A percentile compares a stretch with the other conserved stretches of the same genome.
phyloP scores from a whole-genome alignment of 179 eudicot genomes.

The Corrigiola litoralis region DNA sequence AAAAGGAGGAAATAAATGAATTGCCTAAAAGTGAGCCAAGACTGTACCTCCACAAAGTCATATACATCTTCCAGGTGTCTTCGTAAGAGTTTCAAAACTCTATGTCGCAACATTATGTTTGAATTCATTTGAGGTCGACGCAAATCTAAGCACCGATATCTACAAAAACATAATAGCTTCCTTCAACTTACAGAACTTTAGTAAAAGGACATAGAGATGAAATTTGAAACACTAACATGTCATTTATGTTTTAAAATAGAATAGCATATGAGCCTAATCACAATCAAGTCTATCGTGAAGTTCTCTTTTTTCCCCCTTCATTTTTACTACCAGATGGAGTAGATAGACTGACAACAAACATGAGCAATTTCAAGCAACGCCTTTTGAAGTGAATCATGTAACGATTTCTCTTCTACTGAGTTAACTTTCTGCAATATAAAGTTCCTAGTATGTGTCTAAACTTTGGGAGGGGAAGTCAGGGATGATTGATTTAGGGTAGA shows the following conservation, averaged over 20 bases:
- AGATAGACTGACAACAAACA: too few relatives aligned
- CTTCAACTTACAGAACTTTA: conserved; percentile 6
- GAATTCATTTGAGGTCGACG: conserved; percentile 79
- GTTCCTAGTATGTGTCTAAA: too few relatives aligned
- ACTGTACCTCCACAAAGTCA: conserved; percentile 78
- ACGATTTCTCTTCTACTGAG: too few relatives aligned
- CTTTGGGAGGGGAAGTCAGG: too few relatives aligned
- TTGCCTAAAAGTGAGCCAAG: conserved; percentile 1
- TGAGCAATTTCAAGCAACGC: too few relatives aligned
- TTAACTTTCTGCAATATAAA: too few relatives aligned
- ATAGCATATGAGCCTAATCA: not conserved
- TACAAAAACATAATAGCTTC: conserved; percentile 23
- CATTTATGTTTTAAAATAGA: not conserved
- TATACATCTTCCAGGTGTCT: conserved; percentile 83
- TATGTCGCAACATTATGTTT: conserved; percentile 74
- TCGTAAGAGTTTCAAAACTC: conserved; percentile 72
- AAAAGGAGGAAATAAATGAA: not conserved
- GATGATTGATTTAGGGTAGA: too few relatives aligned
- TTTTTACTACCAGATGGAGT: too few relatives aligned
- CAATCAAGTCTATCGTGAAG: too few relatives aligned
- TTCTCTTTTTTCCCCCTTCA: too few relatives aligned
- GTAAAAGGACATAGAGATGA: too few relatives aligned
- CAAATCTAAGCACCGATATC: conserved; percentile 91
- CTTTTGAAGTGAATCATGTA: too few relatives aligned
- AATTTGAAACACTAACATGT: not conserved